Evolutionary conservation across 2,329 filamentous ascomycete species (phyloP).

Genomic region (Ophiostoma perfectum): DNA sequence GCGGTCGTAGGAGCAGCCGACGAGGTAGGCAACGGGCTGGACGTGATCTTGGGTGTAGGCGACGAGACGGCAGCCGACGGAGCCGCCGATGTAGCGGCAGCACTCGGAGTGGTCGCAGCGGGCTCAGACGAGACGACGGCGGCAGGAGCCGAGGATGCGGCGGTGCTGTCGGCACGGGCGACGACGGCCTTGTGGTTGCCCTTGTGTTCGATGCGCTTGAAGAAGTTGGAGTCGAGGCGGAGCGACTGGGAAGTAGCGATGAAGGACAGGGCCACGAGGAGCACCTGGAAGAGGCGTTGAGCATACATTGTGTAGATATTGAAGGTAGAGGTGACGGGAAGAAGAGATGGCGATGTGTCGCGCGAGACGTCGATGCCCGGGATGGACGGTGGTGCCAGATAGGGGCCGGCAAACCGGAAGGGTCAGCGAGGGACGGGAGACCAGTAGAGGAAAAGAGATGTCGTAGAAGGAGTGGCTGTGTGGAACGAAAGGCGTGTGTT

Average conservation of each 20-base stretch:
- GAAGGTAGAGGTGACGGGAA: not conserved
- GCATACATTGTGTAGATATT: conserved; percentile 40
- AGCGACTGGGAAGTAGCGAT: conserved; percentile 43
- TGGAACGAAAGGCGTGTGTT: not conserved
- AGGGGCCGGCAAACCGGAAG: not conserved
- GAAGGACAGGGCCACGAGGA: conserved; percentile 47
- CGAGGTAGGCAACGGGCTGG: conserved; percentile 19
- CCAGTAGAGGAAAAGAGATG: not conserved
- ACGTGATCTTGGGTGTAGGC: conserved; percentile 24
- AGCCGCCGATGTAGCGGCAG: conserved; percentile 17
- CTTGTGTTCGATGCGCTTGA: conserved; percentile 11
- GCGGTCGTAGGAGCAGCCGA: conserved; percentile 18
- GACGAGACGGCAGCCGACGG: conserved; percentile 21
- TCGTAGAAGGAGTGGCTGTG: not conserved
- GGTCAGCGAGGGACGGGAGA: not conserved
- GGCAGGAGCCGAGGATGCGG: conserved; percentile 12
- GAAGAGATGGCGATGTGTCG: not conserved
- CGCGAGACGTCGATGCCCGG: conserved; percentile 3
- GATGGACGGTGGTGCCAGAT: not conserved
- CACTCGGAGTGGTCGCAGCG: conserved; percentile 17
- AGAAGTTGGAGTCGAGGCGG: conserved; percentile 31
- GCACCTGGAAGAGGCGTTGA: conserved; percentile 41
- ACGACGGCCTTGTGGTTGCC: not conserved
- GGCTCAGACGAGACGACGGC: conserved; percentile 21
- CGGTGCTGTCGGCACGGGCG: conserved; percentile 18